phyloP scores from a whole-genome alignment of 768 basidiomycete genomes.

The Leccinellum albellum region DNA sequence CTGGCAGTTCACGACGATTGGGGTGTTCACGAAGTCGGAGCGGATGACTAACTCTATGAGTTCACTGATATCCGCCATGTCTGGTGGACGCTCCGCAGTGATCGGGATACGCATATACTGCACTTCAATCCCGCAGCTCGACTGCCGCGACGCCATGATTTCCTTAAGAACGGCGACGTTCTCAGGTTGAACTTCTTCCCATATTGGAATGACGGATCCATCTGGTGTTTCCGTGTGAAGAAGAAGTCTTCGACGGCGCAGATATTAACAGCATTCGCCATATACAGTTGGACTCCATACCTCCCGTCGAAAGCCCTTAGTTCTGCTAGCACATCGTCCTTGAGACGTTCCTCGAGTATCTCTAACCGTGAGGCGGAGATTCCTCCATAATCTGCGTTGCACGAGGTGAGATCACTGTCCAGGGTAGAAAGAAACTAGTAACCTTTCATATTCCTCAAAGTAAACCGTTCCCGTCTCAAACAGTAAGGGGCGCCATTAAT shows the following conservation, averaged over 20 bases:
- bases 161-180: conserved; percentile 84
- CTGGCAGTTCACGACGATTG: conserved; percentile 94
- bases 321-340: conserved; percentile 84
- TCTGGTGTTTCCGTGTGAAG: conserved; percentile 87
- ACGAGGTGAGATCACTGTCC: background rate
- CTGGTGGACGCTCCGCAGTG: conserved; percentile 82
- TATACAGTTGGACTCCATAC: conserved; percentile 35
- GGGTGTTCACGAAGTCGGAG: conserved; percentile 62
- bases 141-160: conserved; percentile 65
- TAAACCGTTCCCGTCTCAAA: conserved; percentile 77
- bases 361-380: conserved; percentile 90
- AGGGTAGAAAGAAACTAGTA: background rate
- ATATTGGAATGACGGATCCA: conserved; percentile 87
- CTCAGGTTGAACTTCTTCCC: conserved; percentile 79
- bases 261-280: background rate
- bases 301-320: conserved; percentile 79
- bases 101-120: conserved; percentile 86
- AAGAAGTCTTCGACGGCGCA: conserved; percentile 50
- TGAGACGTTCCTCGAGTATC: conserved; percentile 83
- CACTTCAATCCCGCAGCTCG: conserved; percentile 52
- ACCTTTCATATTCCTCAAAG: conserved; percentile 94
- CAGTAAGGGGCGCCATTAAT: conserved; percentile 94
- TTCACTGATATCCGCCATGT: conserved; percentile 69
- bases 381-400: conserved; percentile 79
- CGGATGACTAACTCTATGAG: conserved; percentile 76